phyloP scores from a whole-genome alignment of 1,284 basidiomycete species.

The Mycosarcoma maydis region DNA sequence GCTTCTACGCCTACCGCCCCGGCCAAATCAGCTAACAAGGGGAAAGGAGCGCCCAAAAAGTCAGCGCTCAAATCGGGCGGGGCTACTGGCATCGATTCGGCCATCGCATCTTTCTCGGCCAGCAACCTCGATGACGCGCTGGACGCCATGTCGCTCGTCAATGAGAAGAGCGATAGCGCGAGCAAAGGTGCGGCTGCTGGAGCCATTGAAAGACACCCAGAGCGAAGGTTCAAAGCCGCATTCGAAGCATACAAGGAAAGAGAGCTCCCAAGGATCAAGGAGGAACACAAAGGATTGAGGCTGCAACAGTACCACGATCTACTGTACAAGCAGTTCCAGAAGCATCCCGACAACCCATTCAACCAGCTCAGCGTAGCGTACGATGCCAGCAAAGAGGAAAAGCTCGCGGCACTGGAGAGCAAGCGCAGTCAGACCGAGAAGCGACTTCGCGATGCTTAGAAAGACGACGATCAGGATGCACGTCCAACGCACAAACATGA shows the following conservation, averaged over 20 bases:
- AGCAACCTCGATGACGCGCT: conserved; percentile 91
- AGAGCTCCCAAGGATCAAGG: conserved; percentile 80
- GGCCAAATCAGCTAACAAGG: conserved; percentile 73
- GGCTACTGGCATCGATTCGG: conserved; percentile 45
- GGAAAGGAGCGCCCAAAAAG: conserved; percentile 62
- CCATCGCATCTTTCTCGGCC: conserved; percentile 73
- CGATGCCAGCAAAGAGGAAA: conserved; percentile 84
- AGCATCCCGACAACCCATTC: conserved; percentile 87
- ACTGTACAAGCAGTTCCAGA: conserved; percentile 70
- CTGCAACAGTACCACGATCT: conserved; percentile 80
- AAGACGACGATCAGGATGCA: not conserved
- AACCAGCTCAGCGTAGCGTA: conserved; percentile 73
- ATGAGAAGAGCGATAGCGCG: conserved; percentile 90
- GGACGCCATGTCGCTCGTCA: conserved; percentile 87
- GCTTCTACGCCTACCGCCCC: conserved; percentile 74
- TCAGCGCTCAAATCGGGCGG: conserved; percentile 35
- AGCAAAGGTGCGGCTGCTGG: conserved; percentile 74
- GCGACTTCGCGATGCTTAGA: conserved; percentile 37
- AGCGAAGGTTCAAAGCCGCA: conserved; percentile 78
- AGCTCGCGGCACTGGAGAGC: conserved; percentile 75
- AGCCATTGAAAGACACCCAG: conserved; percentile 88
- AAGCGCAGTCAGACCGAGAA: conserved; percentile 63
- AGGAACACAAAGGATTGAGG: conserved; percentile 84
- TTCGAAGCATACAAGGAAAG: conserved; percentile 91
- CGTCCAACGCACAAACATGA: too few relatives aligned